These are phyloP conservation scores for Phanerodontia chrysosporium DNA, from an alignment of 768 basidiomycete genomes.

Conservation along the genomic window DNA sequence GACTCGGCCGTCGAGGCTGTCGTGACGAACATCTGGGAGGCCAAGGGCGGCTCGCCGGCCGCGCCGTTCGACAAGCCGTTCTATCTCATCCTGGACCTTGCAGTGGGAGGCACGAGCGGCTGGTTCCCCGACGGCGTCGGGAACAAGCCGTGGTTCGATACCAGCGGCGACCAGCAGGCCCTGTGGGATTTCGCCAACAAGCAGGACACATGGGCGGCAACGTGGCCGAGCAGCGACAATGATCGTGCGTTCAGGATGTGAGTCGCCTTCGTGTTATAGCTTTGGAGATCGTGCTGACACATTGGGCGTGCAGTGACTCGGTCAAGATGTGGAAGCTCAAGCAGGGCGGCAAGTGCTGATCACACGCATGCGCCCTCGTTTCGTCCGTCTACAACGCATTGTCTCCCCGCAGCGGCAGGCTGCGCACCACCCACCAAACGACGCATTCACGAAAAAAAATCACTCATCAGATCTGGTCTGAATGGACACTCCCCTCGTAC, in stretches of 20 bases:
- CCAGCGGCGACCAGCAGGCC: conserved; percentile 41
- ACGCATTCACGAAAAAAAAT: not conserved
- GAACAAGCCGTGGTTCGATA: conserved; percentile 62
- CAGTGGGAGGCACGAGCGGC: conserved; percentile 76
- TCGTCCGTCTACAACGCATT: too few relatives aligned
- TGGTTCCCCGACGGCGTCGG: conserved; percentile 63
- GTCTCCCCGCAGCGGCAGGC: not conserved
- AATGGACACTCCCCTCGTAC: not conserved
- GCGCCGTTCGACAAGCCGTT: conserved; percentile 65
- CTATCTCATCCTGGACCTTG: conserved; percentile 67
- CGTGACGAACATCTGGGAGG: conserved; percentile 47
- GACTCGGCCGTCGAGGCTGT: conserved; percentile 34
- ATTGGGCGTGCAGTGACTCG: conserved; percentile 24
- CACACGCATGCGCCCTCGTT: too few relatives aligned
- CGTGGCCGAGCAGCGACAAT: conserved; percentile 64
- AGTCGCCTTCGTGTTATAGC: conserved; percentile 8
- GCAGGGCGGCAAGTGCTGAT: conserved; percentile 12
- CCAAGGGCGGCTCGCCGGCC: conserved; percentile 36
- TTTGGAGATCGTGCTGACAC: not conserved
- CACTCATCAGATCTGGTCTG: too few relatives aligned
- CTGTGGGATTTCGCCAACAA: conserved; percentile 66
- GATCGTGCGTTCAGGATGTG: conserved; percentile 70
- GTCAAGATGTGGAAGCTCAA: conserved; percentile 34
- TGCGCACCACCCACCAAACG: not conserved
- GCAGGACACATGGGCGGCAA: conserved; percentile 64